Base-by-base conservation (phyloP, 2,329 filamentous ascomycete species). In the Monosporascus sp. region DNA sequence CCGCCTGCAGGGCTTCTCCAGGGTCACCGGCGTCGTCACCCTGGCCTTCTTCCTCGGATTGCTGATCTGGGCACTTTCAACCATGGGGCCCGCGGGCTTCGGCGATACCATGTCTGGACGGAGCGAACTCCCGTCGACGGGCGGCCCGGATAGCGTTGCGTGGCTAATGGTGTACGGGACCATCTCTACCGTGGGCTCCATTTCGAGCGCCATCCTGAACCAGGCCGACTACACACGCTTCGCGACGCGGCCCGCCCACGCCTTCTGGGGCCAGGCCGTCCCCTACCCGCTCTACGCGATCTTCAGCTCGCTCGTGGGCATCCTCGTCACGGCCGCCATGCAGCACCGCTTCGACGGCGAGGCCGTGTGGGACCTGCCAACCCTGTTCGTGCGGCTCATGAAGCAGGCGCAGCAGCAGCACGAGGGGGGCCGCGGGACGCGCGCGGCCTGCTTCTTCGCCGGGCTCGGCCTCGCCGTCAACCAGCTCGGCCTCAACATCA, bases 401-500 rank as follows among this genome's bases (percentile, higher is more conserved):
- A 36, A 54, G 7, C 55, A 58, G 19, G 36, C 44, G 27, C 24
- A 20, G 5, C 49, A 49, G 17, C 58, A 55, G 36, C 53, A 56
- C 7, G 46, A 53, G 3, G 53, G 51, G 1, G 54, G 51, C 46
- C 48, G 57, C 31, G 31, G 31, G 31, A 34, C 31, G 5, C 31
- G 31, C 17, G 56, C 52, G 22, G 56, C 56, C 16, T 56, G 56
- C 17, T 58, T 58, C 45, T 56, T 59, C 47, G 55, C 53, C 19
- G 56, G 57, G 6, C 22, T 58, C 20, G 53, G 57, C 3, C 52
- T 59, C 26, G 40, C 58, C 34, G 49, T 51, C 17, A 52, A 50
- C 17, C 56, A 54, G 11, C 49, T 60, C 9, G 55, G 57, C 49
- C 51, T 58, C 48, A 58, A 58, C 56, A 52, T 56, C 31, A 56